Base-by-base conservation (phyloP, 352 stramenopile genomes). In the Sclerospora graminicola region DNA sequence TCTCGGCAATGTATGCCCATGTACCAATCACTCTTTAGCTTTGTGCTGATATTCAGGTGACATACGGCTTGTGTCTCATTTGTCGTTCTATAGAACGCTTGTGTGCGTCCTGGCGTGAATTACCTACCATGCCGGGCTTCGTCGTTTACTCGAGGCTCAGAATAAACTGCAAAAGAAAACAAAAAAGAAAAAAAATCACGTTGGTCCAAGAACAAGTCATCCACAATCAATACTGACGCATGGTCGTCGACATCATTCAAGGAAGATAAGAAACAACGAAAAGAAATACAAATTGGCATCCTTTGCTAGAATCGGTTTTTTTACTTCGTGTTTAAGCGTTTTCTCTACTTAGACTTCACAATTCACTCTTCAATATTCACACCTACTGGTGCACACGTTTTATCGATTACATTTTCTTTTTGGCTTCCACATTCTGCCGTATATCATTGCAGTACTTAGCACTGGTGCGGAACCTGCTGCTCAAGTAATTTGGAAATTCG, bases 371-470 rank as follows among this genome's bases (percentile, higher is more conserved):
- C n/a, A 47, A 46, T 62, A 45, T n/a, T n/a, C n/a, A n/a, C n/a
- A n/a, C n/a, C n/a, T n/a, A 31, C 39, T 43, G 14, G 32, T 54
- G 42, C 29, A 42, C 34, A 42, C 8, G 27, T 28, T 45, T 1
- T 18, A 20, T 31, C 10, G n/a, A n/a, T 54, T 53, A 64, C 28
- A 74, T 69, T 54, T 84, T 80, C 57, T 89, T 90, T 49, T 84
- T 90, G 10, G 66, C 41, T 47, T 89, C 89, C 39, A 89, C 56
- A 49, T 81, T 68, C 56, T 90, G 36, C 78, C 81, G 35, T 82
- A 90, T 24, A 62, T 67, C 9, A 80, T 23, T 48, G 45, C 70
- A 85, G 47, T 75, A 90, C 53, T 90, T 90, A 5, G 59, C 65
- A 13, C 74, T 66, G 39, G 90, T 77, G 16, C 60, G 61, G 57